Evolutionary conservation across 2,329 filamentous ascomycete genomes (phyloP).

Genomic region (Penicillium olsonii): DNA sequence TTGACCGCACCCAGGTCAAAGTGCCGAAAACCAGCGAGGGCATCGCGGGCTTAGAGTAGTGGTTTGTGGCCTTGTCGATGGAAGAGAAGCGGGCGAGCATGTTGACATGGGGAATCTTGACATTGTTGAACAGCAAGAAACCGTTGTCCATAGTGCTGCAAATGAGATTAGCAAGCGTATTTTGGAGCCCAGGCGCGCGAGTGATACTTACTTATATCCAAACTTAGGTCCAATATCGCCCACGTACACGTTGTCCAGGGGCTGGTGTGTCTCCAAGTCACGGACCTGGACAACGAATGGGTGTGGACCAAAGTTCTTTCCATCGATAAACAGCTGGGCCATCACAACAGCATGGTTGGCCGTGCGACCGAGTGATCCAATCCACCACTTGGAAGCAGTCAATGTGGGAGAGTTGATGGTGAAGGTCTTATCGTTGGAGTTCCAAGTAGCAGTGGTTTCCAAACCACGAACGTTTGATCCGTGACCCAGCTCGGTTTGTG

Average conservation of each 20-base stretch:
- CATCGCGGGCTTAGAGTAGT: constrained; percentile 67
- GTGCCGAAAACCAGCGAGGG: constrained; percentile 73
- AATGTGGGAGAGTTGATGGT: constrained; percentile 71
- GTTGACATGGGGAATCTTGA: constrained; percentile 72
- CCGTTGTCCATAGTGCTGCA: constrained; percentile 74
- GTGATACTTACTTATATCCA: constrained; percentile 61
- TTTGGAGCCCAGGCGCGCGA: not conserved
- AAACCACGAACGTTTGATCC: constrained; percentile 74
- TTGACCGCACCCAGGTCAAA: constrained; percentile 72
- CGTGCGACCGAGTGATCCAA: constrained; percentile 72
- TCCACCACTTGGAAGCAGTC: constrained; percentile 83
- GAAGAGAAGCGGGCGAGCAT: constrained; percentile 73
- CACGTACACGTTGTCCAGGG: constrained; percentile 69
- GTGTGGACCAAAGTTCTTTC: constrained; percentile 71
- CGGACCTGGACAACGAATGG: constrained; percentile 77
- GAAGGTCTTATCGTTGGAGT: constrained; percentile 72
- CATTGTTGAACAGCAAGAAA: constrained; percentile 73
- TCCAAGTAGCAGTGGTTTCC: constrained; percentile 74
- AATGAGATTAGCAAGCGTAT: constrained; percentile 6
- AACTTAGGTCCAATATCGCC: constrained; percentile 82
- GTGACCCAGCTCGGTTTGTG: constrained; percentile 78
- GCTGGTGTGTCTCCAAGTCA: constrained; percentile 68
- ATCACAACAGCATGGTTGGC: constrained; percentile 79
- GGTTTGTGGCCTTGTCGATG: constrained; percentile 67
- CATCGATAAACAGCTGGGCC: constrained; percentile 70